These are phyloP conservation scores for Fusarium pseudonygamai DNA, from an alignment of 2,329 filamentous ascomycete genomes.

Conservation along the genomic window DNA sequence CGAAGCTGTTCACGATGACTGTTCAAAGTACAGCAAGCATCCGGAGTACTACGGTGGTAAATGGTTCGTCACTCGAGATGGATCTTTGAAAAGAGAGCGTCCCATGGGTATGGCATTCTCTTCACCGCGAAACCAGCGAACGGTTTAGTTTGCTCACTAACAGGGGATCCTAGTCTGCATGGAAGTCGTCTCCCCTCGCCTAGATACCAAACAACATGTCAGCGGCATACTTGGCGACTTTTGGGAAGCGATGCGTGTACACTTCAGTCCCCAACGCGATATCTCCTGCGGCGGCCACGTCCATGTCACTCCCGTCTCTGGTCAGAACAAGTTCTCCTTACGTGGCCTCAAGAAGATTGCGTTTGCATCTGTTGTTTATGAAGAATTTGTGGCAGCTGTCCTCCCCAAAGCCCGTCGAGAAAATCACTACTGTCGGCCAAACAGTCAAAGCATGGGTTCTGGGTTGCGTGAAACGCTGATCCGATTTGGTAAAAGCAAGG, in stretches of 20 bases:
- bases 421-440: constrained; percentile 50
- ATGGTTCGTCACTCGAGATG: constrained; percentile 54
- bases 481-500: constrained; percentile 42
- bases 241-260: constrained; percentile 54
- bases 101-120: constrained; percentile 46
- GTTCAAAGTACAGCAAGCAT: constrained; percentile 52
- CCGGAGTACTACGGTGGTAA: constrained; percentile 54
- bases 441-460: constrained; percentile 46
- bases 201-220: constrained; percentile 48
- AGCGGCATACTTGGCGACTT: constrained; percentile 50
- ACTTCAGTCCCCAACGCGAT: constrained; percentile 51
- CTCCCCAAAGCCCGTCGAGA: constrained; percentile 47
- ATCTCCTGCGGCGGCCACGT: constrained; percentile 52
- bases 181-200: constrained; percentile 53
- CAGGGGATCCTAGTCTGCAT: constrained; percentile 48
- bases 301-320: constrained; percentile 50
- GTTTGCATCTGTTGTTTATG: constrained; percentile 49
- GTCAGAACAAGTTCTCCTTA: constrained; percentile 49
- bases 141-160: constrained; percentile 12
- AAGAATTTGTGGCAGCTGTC: constrained; percentile 48
- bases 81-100: constrained; percentile 50
- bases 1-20: constrained; percentile 50
- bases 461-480: constrained; percentile 44
- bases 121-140: background rate
- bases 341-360: constrained; percentile 50